These are phyloP conservation scores for Mycena galericulata DNA, from an alignment of 768 basidiomycete species.

Conservation along the genomic window DNA sequence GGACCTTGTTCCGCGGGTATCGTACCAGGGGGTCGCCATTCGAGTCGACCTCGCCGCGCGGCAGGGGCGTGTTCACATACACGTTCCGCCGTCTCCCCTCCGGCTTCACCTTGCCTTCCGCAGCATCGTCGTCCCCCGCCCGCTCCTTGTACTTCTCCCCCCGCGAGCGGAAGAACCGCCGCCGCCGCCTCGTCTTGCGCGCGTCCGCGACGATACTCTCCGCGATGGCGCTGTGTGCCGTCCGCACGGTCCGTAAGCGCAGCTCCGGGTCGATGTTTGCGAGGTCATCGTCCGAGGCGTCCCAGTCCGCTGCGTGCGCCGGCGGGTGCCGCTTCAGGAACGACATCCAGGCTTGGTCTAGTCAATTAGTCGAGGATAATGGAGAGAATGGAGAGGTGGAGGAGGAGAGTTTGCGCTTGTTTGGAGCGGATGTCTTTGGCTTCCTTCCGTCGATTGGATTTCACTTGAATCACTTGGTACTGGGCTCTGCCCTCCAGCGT, in stretches of 20 bases:
- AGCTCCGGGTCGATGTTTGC: constrained; percentile 89
- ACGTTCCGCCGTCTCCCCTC: constrained; percentile 68
- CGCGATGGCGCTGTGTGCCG: constrained; percentile 90
- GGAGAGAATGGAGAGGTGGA: neutral
- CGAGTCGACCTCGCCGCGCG: constrained; percentile 72
- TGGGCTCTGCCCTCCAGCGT: too few relatives aligned
- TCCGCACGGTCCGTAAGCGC: constrained; percentile 91
- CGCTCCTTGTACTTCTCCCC: constrained; percentile 51
- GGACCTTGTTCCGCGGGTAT: constrained; percentile 94
- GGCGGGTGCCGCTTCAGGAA: constrained; percentile 23
- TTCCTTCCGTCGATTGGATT: too few relatives aligned
- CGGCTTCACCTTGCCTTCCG: constrained; percentile 2
- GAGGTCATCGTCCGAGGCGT: constrained; percentile 51
- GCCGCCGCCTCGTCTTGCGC: constrained; percentile 69
- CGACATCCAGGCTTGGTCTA: constrained; percentile 20
- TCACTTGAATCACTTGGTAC: too few relatives aligned
- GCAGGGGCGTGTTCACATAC: constrained; percentile 81
- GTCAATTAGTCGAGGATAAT: neutral
- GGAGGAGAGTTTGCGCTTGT: neutral
- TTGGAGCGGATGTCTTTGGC: too few relatives aligned
- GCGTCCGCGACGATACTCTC: constrained; percentile 87
- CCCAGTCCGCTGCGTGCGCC: too few relatives aligned
- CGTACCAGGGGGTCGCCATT: constrained; percentile 81
- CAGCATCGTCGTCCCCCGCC: neutral
- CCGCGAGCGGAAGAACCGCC: constrained; percentile 68